Percentiles rank a stretch among this genome's conserved stretches.
These are phyloP conservation scores for Anisogramma anomala DNA, from an alignment of 2,329 filamentous ascomycete species.

Conservation along the genomic window DNA sequence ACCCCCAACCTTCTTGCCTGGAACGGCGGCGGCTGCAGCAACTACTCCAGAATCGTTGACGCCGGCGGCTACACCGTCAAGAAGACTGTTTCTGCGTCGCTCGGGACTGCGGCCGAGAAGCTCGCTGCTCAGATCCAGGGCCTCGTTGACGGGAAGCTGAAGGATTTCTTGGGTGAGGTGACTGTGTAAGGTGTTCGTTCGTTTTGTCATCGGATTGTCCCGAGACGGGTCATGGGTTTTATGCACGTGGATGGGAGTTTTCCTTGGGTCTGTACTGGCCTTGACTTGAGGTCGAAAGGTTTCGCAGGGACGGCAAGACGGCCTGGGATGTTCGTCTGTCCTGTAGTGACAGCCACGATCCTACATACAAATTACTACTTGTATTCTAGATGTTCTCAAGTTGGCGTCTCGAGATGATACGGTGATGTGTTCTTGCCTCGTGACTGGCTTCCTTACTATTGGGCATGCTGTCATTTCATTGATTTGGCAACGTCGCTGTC, in stretches of 20 bases:
- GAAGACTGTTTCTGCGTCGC: conserved; percentile 25
- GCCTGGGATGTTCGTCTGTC: too few relatives aligned
- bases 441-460: too few relatives aligned
- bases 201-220: too few relatives aligned
- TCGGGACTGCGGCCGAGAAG: conserved; percentile 47
- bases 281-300: too few relatives aligned
- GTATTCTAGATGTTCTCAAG: too few relatives aligned
- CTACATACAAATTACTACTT: too few relatives aligned
- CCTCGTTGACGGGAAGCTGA: conserved; percentile 48
- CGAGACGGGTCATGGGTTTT: not conserved
- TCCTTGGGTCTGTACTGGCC: not conserved
- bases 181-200: conserved; percentile 20
- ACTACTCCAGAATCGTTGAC: conserved; percentile 75
- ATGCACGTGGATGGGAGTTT: not conserved
- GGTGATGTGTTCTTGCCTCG: too few relatives aligned
- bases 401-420: too few relatives aligned
- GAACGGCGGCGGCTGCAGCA: conserved; percentile 92
- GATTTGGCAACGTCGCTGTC: not conserved
- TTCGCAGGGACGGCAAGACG: too few relatives aligned
- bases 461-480: too few relatives aligned
- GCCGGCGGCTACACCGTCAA: conserved; percentile 58
- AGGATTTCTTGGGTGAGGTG: conserved; percentile 47
- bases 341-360: too few relatives aligned
- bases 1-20: conserved; percentile 95
- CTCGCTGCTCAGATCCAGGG: conserved; percentile 52